Evolutionary conservation across 768 basidiomycete genomes (phyloP), one percentile per base, ranked within the genome.

Genomic region (Imleria badia): DNA sequence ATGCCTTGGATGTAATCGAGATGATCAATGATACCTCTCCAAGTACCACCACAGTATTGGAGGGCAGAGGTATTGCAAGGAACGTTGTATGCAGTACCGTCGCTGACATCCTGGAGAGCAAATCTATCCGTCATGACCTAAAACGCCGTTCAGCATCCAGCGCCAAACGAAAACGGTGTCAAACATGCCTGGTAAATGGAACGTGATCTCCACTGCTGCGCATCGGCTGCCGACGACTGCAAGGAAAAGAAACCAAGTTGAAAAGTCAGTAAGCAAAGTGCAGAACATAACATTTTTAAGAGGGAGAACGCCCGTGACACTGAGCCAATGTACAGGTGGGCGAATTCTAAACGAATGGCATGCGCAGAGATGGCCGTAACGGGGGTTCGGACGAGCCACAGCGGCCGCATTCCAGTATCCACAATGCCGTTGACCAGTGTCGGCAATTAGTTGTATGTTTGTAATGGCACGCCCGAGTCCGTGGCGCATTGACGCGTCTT

Each of bases 1-100:
- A 85, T 81, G 55, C 73, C 74, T 59, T 81, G 76, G 51, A 85
- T 84, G 63, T 86, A 85, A 68, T 84, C 84, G 45, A 86, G 77
- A 57, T 83, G 78, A 55, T 73, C 70, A 48, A 73, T 73, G 52
- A 83, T 73, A 12, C 79, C 78, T 49, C 72, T 66, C 78, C 81
- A 84, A 2, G 80, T 80, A 6, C 84, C 84, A 30, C 82, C 82
- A 53, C 84, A 85, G 66, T 82, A 82, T 36, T 72, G 71, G 39
- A 79, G 78, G 23, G 71, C 65, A 30, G 69, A 63, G 1, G 80
- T 77, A 59, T 82, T 72, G 62, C 83, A 84, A 3, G 71, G 52
- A 38, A 74, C 57, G 43, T 67, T 69, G 57, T 70, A 66, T 3
- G 63, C 66, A 1, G 64, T 58, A 7, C 48, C 60, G 41, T 65